phyloP scores from a whole-genome alignment of 176 grass and related monocot genomes.

The Paspalum vaginatum region DNA sequence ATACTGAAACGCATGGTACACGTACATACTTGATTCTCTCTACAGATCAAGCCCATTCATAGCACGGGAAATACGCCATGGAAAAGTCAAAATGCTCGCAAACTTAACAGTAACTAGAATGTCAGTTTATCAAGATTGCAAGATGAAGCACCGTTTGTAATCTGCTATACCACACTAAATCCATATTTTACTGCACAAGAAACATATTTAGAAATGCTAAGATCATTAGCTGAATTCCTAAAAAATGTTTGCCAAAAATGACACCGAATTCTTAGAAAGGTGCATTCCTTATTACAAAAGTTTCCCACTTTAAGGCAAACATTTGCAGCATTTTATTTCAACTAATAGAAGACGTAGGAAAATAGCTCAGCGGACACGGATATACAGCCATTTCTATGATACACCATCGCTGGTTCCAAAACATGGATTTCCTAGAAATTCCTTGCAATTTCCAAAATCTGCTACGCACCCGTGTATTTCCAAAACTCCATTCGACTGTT shows the following conservation, averaged over 20 bases:
- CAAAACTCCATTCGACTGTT: background rate
- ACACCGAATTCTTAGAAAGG: background rate
- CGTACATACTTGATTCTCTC: background rate
- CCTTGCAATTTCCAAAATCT: background rate
- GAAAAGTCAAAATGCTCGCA: background rate
- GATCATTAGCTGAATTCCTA: background rate
- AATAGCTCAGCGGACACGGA: slow-evolving; percentile 21
- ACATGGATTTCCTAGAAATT: background rate
- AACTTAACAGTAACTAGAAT: background rate
- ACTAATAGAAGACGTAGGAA: background rate
- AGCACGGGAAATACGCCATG: background rate
- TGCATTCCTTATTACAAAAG: slow-evolving; percentile 32
- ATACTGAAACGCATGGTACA: background rate
- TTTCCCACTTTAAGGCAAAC: background rate
- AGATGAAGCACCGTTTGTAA: background rate
- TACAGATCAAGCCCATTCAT: background rate
- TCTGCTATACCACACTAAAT: too few relatives aligned
- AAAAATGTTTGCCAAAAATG: background rate
- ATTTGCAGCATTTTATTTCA: slow-evolving; percentile 42
- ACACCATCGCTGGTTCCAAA: slow-evolving; percentile 4
- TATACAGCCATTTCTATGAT: slow-evolving; percentile 4
- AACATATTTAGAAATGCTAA: background rate
- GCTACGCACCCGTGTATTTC: background rate
- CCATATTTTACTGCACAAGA: background rate
- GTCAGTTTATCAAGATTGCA: background rate